Evolutionary conservation across 768 basidiomycete species (phyloP).

Genomic region (Piloderma croceum): DNA sequence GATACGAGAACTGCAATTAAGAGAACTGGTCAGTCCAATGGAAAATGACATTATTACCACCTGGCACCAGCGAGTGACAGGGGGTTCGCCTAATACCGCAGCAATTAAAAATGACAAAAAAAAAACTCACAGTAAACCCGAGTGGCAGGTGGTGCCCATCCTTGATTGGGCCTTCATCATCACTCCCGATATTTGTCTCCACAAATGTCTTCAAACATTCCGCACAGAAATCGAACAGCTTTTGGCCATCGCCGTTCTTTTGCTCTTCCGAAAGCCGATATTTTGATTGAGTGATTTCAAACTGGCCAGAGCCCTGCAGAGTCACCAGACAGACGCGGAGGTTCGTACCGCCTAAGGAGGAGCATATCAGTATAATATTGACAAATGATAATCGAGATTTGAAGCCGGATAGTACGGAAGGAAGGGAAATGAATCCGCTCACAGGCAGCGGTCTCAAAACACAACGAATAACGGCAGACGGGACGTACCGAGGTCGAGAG

Average conservation of each 20-base stretch:
- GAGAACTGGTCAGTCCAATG: too few relatives aligned
- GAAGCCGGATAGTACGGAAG: too few relatives aligned
- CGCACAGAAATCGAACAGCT: constrained; percentile 95
- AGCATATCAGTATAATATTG: too few relatives aligned
- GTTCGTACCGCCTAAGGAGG: constrained; percentile 77
- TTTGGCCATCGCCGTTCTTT: constrained; percentile 95
- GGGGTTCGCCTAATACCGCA: too few relatives aligned
- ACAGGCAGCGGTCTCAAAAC: too few relatives aligned
- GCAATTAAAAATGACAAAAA: constrained; percentile 5
- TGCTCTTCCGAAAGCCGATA: constrained; percentile 97
- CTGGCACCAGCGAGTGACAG: too few relatives aligned
- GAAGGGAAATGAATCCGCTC: too few relatives aligned
- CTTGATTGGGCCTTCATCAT: constrained; percentile 43
- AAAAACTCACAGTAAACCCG: constrained; percentile 85
- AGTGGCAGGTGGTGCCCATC: constrained; percentile 65
- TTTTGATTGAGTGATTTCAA: constrained; percentile 96
- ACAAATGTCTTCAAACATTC: constrained; percentile 89
- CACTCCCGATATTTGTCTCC: constrained; percentile 54
- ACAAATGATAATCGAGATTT: too few relatives aligned
- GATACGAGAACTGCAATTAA: constrained; percentile 78
- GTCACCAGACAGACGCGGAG: constrained; percentile 97
- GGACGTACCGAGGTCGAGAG: constrained; percentile 76
- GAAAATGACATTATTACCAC: too few relatives aligned
- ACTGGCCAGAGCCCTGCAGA: constrained; percentile 88
- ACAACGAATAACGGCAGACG: not conserved